phyloP scores from a whole-genome alignment of 2,329 filamentous ascomycete species.

The Nannizziopsis barbatae region DNA sequence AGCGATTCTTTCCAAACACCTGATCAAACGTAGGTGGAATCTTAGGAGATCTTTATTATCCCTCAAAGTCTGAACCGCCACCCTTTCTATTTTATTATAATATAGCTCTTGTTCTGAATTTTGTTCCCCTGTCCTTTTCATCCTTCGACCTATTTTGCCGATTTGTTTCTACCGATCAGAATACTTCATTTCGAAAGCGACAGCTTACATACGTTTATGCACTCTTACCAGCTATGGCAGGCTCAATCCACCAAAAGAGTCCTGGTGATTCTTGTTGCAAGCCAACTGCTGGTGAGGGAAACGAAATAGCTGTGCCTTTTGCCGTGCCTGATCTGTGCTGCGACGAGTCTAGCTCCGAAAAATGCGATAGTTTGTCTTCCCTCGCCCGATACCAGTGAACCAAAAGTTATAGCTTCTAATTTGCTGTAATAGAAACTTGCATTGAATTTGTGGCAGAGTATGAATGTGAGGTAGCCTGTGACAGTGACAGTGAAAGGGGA shows the following conservation, averaged over 20 bases:
- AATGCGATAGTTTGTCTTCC: constrained; percentile 9
- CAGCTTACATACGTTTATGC: constrained; percentile 38
- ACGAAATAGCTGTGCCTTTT: neutral
- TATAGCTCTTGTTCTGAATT: neutral
- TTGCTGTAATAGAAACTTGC: constrained; percentile 7
- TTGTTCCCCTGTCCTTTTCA: neutral
- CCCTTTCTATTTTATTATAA: neutral
- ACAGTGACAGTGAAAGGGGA: constrained; percentile 1
- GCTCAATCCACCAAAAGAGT: neutral
- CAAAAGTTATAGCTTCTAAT: neutral
- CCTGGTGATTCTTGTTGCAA: neutral
- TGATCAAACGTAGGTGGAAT: constrained; percentile 2
- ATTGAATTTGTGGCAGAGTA: constrained; percentile 11
- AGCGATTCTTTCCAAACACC: neutral
- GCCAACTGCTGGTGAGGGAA: neutral
- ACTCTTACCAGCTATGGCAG: constrained; percentile 61
- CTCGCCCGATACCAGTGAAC: neutral
- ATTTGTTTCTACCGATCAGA: neutral
- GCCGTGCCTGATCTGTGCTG: constrained; percentile 1
- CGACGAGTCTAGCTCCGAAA: neutral
- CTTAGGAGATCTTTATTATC: neutral
- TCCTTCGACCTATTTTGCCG: neutral
- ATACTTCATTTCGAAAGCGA: too few relatives aligned
- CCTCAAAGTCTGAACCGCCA: neutral
- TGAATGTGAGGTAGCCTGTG: constrained; percentile 9